Percentiles rank a stretch among this genome's conserved stretches.
Conservation (phyloP, 306 rosid species). For the Corylus americana region DNA sequence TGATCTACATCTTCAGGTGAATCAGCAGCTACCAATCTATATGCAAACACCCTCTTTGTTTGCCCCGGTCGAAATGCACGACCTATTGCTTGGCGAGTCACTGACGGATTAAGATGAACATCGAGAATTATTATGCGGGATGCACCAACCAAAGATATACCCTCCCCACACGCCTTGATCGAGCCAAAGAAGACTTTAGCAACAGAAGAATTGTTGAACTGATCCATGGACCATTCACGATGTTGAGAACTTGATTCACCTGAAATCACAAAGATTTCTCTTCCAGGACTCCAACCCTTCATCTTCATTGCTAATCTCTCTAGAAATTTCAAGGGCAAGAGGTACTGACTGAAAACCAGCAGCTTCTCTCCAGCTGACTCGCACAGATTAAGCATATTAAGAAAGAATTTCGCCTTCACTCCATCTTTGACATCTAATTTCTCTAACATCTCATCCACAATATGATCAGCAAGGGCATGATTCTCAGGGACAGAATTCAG, state of each 20-base stretch:
- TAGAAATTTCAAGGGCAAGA: constrained; percentile 73
- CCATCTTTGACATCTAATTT: constrained; percentile 65
- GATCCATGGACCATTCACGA: constrained; percentile 77
- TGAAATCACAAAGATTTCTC: constrained; percentile 78
- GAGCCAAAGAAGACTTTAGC: constrained; percentile 94
- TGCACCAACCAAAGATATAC: constrained; percentile 94
- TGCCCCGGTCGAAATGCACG: constrained; percentile 98
- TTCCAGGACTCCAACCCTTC: constrained; percentile 76
- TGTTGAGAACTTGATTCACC: constrained; percentile 78
- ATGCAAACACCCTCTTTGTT: constrained; percentile 64
- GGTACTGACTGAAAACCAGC: constrained; percentile 91
- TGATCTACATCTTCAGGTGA: constrained; percentile 89
- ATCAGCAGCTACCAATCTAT: constrained; percentile 75
- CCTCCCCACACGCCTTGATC: constrained; percentile 98
- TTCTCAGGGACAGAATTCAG: constrained; percentile 52
- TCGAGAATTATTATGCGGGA: constrained; percentile 81
- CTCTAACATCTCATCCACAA: constrained; percentile 59
- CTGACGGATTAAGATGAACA: constrained; percentile 89
- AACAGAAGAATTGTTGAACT: constrained; percentile 66
- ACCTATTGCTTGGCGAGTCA: constrained; percentile 93
- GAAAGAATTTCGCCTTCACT: constrained; percentile 78
- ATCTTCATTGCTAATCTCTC: constrained; percentile 63
- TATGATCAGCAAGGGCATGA: constrained; percentile 39
- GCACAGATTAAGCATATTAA: constrained; percentile 59
- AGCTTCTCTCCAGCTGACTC: constrained; percentile 77